Evolutionary conservation across 345 rosid species (phyloP), one percentile per base, ranked within the genome.

Genomic region (Balakata baccata): DNA sequence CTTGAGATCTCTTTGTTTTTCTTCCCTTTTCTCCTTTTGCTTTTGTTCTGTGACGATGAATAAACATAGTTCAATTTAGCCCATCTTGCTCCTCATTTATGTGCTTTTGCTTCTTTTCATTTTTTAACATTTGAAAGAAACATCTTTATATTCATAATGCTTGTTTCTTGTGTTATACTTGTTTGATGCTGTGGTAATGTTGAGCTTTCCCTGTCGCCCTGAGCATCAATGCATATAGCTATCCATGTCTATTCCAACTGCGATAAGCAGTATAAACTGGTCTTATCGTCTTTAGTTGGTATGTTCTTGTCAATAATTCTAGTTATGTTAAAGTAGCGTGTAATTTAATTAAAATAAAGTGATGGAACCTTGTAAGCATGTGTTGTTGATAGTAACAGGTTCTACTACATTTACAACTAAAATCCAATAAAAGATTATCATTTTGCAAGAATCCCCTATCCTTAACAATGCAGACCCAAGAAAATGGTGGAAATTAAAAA

Each of bases 1-100:
- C 69, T 71, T 69, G 16, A 39, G 6, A 38, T 72, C 10, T 14
- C 66, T 25, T 7, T 73, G 57, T 29, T 38, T 46, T 11, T 59
- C n/a, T 38, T 61, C 34, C 38, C 49, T 29, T 49, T 63, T 45
- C 25, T 69, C 22, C 50, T 9, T 16, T 7, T n/a, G 34, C 34
- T 64, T 6, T 39, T 38, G 1, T 17, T 7, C 34, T 29, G 34
- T 66, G 70, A 49, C 25, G 2, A 47, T 47, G 38, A 23, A 22
- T 43, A 20, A 14, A 47, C 54, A 12, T 11, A 0, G 11, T 38
- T 37, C 16, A 37, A 38, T 62, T 41, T 41, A 38, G 13, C 43
- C n/a, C 17, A 51, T 14, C 23, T n/a, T 2, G 7, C 23, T 18
- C 25, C 23, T 63, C 9, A n/a, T 37, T 38, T 22, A 34, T 61